phyloP scores from a whole-genome alignment of 768 basidiomycete species.

The Lactifluus echinatus region DNA sequence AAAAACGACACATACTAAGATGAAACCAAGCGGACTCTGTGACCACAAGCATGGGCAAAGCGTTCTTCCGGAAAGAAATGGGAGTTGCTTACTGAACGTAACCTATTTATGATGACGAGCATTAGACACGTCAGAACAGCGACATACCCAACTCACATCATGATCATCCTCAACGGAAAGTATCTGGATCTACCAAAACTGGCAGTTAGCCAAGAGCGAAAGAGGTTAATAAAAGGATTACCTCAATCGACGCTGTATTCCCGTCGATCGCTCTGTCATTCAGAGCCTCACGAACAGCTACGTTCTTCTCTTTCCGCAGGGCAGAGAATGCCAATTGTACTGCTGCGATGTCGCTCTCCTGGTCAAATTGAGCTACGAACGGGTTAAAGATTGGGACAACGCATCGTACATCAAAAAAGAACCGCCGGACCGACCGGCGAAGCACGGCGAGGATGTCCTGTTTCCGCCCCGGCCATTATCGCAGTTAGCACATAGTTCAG shows the following conservation, averaged over 20 bases:
- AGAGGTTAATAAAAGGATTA: neutral
- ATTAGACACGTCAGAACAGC: neutral
- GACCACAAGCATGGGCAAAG: neutral
- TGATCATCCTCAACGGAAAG: constrained; percentile 5
- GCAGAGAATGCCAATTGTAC: constrained; percentile 2
- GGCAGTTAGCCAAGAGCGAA: neutral
- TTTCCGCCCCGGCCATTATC: neutral
- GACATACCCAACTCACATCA: neutral
- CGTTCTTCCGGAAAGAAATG: neutral
- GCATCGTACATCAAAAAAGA: constrained; percentile 5
- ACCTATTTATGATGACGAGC: neutral
- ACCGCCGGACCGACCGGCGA: constrained; percentile 6
- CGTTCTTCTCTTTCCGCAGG: constrained; percentile 3
- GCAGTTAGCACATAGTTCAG: neutral
- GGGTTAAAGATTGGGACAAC: neutral
- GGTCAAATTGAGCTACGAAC: neutral
- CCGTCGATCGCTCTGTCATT: constrained; percentile 1
- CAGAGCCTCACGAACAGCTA: neutral
- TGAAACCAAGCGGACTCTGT: constrained; percentile 5
- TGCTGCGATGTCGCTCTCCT: constrained; percentile 2
- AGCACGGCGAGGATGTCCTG: constrained; percentile 6
- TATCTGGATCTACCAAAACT: neutral
- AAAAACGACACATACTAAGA: neutral
- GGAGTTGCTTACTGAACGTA: neutral
- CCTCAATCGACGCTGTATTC: constrained; percentile 1